These are phyloP conservation scores for Suhomyces wounanorum DNA, from an alignment of 1,139 yeast genomes.

Conservation along the genomic window DNA sequence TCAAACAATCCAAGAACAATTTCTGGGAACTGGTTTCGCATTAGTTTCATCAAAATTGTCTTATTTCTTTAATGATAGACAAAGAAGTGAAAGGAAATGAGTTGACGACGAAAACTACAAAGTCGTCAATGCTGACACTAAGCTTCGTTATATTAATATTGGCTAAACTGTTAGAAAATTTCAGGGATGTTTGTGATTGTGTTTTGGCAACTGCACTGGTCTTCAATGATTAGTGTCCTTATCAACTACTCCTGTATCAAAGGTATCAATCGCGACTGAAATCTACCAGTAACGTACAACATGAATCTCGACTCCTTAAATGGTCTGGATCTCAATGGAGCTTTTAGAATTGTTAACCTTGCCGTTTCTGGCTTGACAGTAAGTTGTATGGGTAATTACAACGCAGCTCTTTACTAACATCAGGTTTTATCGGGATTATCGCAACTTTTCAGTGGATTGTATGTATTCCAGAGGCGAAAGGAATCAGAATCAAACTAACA, in stretches of 20 bases:
- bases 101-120: not conserved
- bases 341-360: slow-evolving; percentile 65
- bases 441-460: slow-evolving; percentile 61
- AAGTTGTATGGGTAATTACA: slow-evolving; percentile 37
- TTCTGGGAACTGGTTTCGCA: not conserved
- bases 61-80: not conserved
- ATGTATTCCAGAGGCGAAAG: slow-evolving; percentile 26
- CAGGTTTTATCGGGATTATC: slow-evolving; percentile 58
- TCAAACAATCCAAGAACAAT: not conserved
- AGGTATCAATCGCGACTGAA: not conserved
- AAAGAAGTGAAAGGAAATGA: not conserved
- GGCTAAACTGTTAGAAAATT: not conserved
- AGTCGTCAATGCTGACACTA: not conserved
- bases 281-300: slow-evolving; percentile 1
- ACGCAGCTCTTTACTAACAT: slow-evolving; percentile 22
- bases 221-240: not conserved
- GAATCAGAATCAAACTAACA: slow-evolving; percentile 19
- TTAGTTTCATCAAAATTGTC: not conserved
- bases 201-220: not conserved
- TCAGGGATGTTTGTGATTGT: not conserved
- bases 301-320: slow-evolving; percentile 20
- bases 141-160: not conserved
- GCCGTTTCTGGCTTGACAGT: slow-evolving; percentile 63
- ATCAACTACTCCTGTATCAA: slow-evolving; percentile 1
- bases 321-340: slow-evolving; percentile 44